Conservation (phyloP, 495 filamentous ascomycete species). For the Hypoxylon crocopeplum region DNA sequence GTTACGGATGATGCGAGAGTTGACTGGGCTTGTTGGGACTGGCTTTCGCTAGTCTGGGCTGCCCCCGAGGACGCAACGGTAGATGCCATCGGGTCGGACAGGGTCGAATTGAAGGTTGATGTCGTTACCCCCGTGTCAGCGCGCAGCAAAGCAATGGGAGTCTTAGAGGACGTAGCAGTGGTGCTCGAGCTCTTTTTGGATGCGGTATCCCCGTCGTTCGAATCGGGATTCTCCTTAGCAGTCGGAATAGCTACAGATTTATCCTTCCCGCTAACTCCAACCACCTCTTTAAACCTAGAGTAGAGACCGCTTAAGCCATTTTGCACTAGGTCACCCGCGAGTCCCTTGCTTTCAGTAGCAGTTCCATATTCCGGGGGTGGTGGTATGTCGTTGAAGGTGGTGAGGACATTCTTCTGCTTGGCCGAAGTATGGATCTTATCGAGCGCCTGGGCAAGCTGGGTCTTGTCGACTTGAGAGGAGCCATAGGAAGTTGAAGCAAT, state of each 20-base stretch:
- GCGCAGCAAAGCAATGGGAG: slow-evolving; percentile 39
- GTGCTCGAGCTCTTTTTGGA: slow-evolving; percentile 46
- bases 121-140: slow-evolving; percentile 46
- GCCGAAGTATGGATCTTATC: slow-evolving; percentile 86
- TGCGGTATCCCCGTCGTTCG: slow-evolving; percentile 47
- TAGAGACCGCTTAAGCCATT: slow-evolving; percentile 87
- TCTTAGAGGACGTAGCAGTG: slow-evolving; percentile 50
- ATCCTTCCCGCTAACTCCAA: slow-evolving; percentile 70
- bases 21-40: slow-evolving; percentile 50
- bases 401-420: slow-evolving; percentile 78
- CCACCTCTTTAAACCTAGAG: slow-evolving; percentile 77
- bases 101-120: slow-evolving; percentile 45
- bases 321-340: slow-evolving; percentile 74
- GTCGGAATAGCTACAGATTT: slow-evolving; percentile 42
- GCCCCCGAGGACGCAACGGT: slow-evolving; percentile 46
- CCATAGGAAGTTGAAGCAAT: slow-evolving; percentile 65
- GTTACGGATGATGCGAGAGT: slow-evolving; percentile 64
- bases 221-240: slow-evolving; percentile 36
- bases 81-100: slow-evolving; percentile 47
- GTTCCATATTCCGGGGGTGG: slow-evolving; percentile 62
- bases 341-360: slow-evolving; percentile 67
- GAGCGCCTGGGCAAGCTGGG: slow-evolving; percentile 73
- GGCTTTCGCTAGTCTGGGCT: slow-evolving; percentile 44
- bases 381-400: slow-evolving; percentile 88
- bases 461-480: slow-evolving; percentile 66